These are phyloP conservation scores for Saccharomycopsis selenospora DNA, from an alignment of 805 yeast genomes.

Conservation along the genomic window DNA sequence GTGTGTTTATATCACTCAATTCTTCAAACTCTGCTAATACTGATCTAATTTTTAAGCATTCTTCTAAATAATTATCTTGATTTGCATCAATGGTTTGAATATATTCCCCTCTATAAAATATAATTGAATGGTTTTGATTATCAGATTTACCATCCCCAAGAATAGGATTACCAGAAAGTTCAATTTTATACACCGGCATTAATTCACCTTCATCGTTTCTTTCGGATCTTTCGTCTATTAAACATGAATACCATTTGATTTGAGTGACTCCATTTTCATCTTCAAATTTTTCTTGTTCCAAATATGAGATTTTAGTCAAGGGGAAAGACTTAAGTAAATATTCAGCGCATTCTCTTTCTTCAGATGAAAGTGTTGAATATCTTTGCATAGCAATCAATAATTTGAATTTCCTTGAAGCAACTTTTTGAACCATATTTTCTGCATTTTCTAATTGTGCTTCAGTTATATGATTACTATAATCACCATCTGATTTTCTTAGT, in stretches of 20 bases:
- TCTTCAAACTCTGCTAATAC: slow-evolving; percentile 81
- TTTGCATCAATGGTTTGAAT: slow-evolving; percentile 80
- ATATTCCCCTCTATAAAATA: slow-evolving; percentile 80
- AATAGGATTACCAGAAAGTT: slow-evolving; percentile 77
- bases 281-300: slow-evolving; percentile 94
- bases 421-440: slow-evolving; percentile 37
- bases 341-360: slow-evolving; percentile 75
- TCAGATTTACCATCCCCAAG: slow-evolving; percentile 87
- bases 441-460: slow-evolving; percentile 52
- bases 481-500: slow-evolving; percentile 74
- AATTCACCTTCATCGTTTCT: slow-evolving; percentile 65
- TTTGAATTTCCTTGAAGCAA: slow-evolving; percentile 80
- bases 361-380: slow-evolving; percentile 60
- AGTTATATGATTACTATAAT: too few relatives aligned
- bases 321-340: slow-evolving; percentile 79
- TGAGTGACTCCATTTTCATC: slow-evolving; percentile 64
- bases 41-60: slow-evolving; percentile 75
- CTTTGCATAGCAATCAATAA: slow-evolving; percentile 84
- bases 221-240: slow-evolving; percentile 77
- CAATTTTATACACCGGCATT: slow-evolving; percentile 69
- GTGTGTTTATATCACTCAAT: slow-evolving; percentile 63
- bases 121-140: slow-evolving; percentile 75
- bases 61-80: slow-evolving; percentile 81
- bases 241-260: slow-evolving; percentile 64
- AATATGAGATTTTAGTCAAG: slow-evolving; percentile 81